Evolutionary conservation across 176 grass and related monocot species (phyloP), one percentile per base, ranked within the genome.

Genomic region (Carex cristatella): DNA sequence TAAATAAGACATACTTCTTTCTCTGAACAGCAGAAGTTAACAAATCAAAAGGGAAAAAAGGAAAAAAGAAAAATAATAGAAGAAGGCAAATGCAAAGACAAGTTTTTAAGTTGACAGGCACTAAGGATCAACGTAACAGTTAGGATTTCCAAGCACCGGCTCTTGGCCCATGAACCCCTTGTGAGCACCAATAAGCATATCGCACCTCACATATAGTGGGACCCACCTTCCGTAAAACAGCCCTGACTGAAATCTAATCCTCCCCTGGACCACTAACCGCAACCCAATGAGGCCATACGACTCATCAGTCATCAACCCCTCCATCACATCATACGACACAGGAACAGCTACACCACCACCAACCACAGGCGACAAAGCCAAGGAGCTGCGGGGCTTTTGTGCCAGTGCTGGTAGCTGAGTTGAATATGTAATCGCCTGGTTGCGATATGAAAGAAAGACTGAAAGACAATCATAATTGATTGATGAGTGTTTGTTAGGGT

Each of bases 161-260:
- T 86, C 89, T 85, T 87, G 73, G 38, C 35, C 38, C 4, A 27
- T 60, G 18, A 7, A 71, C 4, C 58, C 82, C 71, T 61, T 74
- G 40, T 64, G 84, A 31, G 92, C 63, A 77, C 80, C 89, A 81
- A 93, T 63, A 53, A 98, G 84, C 86, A 98, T 3, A 79, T 98
- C 91, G 62, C 92, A 98, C 78, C 91, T 89, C 74, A 89, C 91
- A 88, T 93, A 93, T 61, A 98, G 59, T 59, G 79, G 73, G 81
- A 66, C 84, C 95, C 91, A 94, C 27, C 85, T 53, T 14, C 86
- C 46, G 33, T 81, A 81, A 85, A 93, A 98, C 8, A 92, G 92
- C 0, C 85, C 89, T 4, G 89, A 79, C 49, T 93, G 78, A 88
- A 91, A 98, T 40, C 84, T 71, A 38, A 89, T 86, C 86, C 92